phyloP scores from a whole-genome alignment of 208 protist genomes.

The Acanthamoeba royreba region DNA sequence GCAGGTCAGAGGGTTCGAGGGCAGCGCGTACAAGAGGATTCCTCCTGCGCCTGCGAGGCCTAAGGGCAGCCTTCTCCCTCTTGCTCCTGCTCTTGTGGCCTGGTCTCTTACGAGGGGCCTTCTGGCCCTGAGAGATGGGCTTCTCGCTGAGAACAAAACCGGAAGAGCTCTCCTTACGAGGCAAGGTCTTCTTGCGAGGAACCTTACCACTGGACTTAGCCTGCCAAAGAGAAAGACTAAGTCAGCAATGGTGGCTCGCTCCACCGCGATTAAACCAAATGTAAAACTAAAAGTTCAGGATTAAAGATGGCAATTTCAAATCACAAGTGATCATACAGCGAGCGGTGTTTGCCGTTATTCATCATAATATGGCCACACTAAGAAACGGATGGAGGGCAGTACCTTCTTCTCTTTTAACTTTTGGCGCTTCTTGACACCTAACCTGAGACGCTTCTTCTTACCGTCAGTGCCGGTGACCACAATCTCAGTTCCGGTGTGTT shows the following conservation, averaged over 20 bases:
- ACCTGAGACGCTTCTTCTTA: neutral
- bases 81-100: neutral
- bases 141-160: neutral
- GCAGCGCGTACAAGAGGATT: neutral
- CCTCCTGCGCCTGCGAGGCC: neutral
- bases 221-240: neutral
- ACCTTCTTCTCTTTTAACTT: neutral
- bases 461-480: neutral
- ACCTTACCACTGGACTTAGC: neutral
- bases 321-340: neutral
- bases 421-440: neutral
- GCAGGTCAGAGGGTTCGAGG: neutral
- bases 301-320: neutral
- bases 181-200: neutral
- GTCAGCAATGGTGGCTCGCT: neutral
- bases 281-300: neutral
- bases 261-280: neutral
- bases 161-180: neutral
- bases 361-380: neutral
- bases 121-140: neutral
- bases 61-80: neutral
- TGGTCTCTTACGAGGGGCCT: neutral
- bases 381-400: neutral
- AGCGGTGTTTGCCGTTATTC: neutral
- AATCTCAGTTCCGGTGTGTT: neutral